phyloP scores from a whole-genome alignment of 257 asterid species.

The Avicennia marina region DNA sequence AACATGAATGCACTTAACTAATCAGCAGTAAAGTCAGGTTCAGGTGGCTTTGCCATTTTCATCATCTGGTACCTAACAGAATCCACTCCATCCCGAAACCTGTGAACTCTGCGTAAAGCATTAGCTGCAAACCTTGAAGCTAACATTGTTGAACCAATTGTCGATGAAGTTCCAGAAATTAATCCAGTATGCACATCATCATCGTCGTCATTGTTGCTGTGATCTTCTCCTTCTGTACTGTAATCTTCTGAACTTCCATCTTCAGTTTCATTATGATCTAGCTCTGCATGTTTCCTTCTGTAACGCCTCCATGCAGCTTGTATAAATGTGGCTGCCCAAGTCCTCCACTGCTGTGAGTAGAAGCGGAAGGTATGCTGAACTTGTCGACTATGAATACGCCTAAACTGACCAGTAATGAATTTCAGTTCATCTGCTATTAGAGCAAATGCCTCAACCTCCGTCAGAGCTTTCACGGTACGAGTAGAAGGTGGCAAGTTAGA shows the following conservation, averaged over 20 bases:
- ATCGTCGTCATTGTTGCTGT: constrained; percentile 15
- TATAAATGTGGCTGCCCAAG: constrained; percentile 95
- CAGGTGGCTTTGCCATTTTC: constrained; percentile 48
- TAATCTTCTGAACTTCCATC: constrained; percentile 24
- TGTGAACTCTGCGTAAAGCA: constrained; percentile 64
- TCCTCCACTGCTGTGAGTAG: constrained; percentile 99
- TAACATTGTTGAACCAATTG: constrained; percentile 49
- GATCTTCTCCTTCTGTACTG: constrained; percentile 8
- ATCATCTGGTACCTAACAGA: constrained; percentile 23
- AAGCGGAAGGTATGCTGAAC: constrained; percentile 93
- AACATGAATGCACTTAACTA: neutral
- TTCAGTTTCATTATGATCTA: constrained; percentile 38
- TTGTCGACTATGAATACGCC: constrained; percentile 87
- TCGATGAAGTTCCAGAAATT: constrained; percentile 23
- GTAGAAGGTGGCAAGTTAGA: constrained; percentile 90
- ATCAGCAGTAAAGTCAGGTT: constrained; percentile 48
- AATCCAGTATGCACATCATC: constrained; percentile 30
- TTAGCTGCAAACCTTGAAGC: constrained; percentile 77
- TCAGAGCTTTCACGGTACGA: constrained; percentile 81
- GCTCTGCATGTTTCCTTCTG: constrained; percentile 58
- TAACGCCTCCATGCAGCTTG: constrained; percentile 96
- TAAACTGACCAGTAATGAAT: constrained; percentile 84
- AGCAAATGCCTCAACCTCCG: constrained; percentile 97
- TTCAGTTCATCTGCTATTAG: constrained; percentile 82
- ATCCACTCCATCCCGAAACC: constrained; percentile 32